These are phyloP conservation scores for Rhipidocladum racemiflorum DNA, from an alignment of 176 grass and related monocot genomes.

Conservation along the genomic window DNA sequence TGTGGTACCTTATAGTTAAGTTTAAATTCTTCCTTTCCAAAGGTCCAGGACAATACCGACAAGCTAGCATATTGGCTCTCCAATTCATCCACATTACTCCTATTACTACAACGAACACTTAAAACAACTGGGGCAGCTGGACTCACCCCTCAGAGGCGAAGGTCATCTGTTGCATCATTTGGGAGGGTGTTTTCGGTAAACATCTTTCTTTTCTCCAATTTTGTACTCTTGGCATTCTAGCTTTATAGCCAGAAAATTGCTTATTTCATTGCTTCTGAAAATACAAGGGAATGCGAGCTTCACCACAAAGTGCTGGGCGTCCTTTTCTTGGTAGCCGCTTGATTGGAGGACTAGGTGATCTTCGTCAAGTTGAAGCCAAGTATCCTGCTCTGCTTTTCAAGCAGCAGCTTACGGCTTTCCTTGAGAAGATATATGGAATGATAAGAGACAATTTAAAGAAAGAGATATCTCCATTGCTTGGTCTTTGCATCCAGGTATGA, in stretches of 20 bases:
- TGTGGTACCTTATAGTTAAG: conserved; percentile 8
- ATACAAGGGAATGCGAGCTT: conserved; percentile 75
- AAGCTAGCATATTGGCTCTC: conserved; percentile 95
- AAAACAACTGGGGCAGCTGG: conserved; percentile 78
- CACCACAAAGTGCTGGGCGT: conserved; percentile 74
- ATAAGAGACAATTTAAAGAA: conserved; percentile 99
- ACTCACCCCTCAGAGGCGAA: conserved; percentile 86
- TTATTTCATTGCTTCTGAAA: conserved; percentile 30
- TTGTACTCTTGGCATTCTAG: conserved; percentile 20
- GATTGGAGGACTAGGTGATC: conserved; percentile 70
- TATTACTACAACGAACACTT: conserved; percentile 90
- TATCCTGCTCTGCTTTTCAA: conserved; percentile 99
- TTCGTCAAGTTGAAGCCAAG: conserved; percentile 97
- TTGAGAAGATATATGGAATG: conserved; percentile 98
- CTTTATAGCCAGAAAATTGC: conserved; percentile 25
- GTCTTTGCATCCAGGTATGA: conserved; percentile 92
- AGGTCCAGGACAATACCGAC: conserved; percentile 80
- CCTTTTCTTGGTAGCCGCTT: conserved; percentile 73
- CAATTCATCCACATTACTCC: conserved; percentile 86
- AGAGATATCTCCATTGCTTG: conserved; percentile 95
- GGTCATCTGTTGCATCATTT: conserved; percentile 81
- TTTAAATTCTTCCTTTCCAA: conserved; percentile 33
- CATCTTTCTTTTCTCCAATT: background rate
- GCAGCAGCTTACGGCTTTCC: conserved; percentile 98
- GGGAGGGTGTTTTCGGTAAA: conserved; percentile 88